These are phyloP conservation scores for Eucalyptus cladocalyx DNA, from an alignment of 345 rosid species.

Conservation along the genomic window DNA sequence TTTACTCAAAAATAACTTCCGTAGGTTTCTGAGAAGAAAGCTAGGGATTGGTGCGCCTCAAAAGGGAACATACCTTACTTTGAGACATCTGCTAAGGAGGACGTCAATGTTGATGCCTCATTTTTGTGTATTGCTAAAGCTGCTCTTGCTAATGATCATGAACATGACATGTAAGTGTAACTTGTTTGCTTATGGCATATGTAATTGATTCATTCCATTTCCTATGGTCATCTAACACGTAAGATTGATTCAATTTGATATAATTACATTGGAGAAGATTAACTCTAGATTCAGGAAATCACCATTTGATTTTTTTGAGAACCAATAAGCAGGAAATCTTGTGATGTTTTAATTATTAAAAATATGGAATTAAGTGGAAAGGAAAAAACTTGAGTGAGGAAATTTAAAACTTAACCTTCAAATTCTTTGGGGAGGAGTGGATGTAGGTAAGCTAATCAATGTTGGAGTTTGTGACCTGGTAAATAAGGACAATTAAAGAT, in stretches of 20 bases:
- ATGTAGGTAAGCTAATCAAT: background rate
- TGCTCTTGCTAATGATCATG: slow-evolving; percentile 72
- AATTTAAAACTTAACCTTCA: background rate
- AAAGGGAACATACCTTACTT: slow-evolving; percentile 84
- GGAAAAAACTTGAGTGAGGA: background rate
- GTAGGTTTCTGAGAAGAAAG: slow-evolving; percentile 97
- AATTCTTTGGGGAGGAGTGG: background rate
- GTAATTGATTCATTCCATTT: background rate
- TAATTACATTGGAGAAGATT: background rate
- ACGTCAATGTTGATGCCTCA: slow-evolving; percentile 76
- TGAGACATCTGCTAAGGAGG: slow-evolving; percentile 97
- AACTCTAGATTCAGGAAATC: background rate
- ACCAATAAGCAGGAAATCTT: background rate
- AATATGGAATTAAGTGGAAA: background rate
- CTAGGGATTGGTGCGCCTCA: slow-evolving; percentile 90
- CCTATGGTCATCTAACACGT: background rate
- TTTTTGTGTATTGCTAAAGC: slow-evolving; percentile 73
- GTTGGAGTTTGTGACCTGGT: background rate
- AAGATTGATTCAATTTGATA: background rate
- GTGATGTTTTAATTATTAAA: background rate
- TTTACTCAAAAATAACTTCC: background rate
- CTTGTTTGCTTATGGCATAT: background rate
- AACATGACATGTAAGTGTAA: slow-evolving; percentile 78
- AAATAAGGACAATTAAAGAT: background rate
- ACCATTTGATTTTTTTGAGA: background rate